Base-by-base conservation (phyloP, 805 yeast genomes). In the Spathaspora passalidarum region DNA sequence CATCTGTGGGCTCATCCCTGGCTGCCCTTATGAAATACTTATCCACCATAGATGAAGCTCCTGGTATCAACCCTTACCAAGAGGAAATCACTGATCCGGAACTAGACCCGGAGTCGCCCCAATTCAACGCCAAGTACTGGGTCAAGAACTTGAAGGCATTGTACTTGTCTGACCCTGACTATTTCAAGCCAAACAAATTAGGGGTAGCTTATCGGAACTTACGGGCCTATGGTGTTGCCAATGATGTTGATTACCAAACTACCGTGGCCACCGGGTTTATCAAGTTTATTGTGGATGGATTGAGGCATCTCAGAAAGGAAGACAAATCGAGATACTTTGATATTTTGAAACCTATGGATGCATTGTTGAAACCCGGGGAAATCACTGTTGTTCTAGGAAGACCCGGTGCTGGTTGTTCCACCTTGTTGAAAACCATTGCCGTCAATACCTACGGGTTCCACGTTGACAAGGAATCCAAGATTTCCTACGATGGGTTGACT, bases 201-300 rank as follows among this genome's bases (percentile, higher is more conserved):
- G 86, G 87, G 18, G 62, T 84, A 48, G 79, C 80, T 8, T 82
- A 80, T 72, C 73, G 74, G 47, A 63, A 81, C 55, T 65, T 84
- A 55, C 60, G 84, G 47, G 86, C 85, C 3, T 75, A 63, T 50
- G 90, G 89, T 60, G 72, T 79, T 44, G 85, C 88, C 3, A 72
- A 82, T 2, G 88, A 82, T 60, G 75, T 84, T 7, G 86, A 84
- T 57, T 84, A 79, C 60, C 88, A 82, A 61, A 69, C 80, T 3
- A 82, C 84, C 2, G 78, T 80, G 3, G 55, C 72, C 20, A 82
- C 79, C 52, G 63, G 63, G 56, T 20, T 60, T 56, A 37, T 60
- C 57, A 56, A 70, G 61, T 21, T 46, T 3, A 48, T 54, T 4
- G 47, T 38, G 10, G 59, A 64, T 20, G 47, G 49, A 2, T 18